Evolutionary conservation across 2,329 filamentous ascomycete species (phyloP).

Genomic region (Colletotrichum spinosum): DNA sequence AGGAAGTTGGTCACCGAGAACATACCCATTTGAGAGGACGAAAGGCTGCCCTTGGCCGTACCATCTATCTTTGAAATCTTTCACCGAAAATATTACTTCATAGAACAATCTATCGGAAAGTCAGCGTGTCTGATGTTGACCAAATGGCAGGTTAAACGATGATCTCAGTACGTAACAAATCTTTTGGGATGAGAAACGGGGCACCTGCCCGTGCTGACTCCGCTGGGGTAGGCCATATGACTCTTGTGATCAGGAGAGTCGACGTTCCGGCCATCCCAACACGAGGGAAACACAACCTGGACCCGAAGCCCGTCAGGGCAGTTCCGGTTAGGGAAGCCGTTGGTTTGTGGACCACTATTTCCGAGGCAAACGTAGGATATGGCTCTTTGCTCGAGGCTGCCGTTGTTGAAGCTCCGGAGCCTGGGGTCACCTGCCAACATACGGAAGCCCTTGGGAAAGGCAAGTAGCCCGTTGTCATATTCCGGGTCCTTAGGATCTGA

Average conservation of each 20-base stretch:
- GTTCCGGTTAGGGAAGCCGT: constrained; percentile 64
- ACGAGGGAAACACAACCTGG: constrained; percentile 69
- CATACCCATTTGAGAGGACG: constrained; percentile 71
- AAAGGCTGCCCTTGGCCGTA: constrained; percentile 69
- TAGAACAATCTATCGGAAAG: constrained; percentile 55
- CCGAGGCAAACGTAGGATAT: constrained; percentile 68
- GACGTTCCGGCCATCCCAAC: constrained; percentile 71
- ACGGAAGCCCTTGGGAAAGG: constrained; percentile 72
- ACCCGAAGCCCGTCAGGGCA: constrained; percentile 64
- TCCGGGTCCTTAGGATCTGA: constrained; percentile 50
- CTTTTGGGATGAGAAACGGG: constrained; percentile 64
- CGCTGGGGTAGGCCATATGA: constrained; percentile 65
- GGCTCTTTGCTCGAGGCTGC: constrained; percentile 59
- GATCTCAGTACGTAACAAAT: constrained; percentile 56
- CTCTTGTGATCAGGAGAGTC: constrained; percentile 66
- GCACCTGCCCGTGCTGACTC: constrained; percentile 60
- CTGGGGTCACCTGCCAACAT: constrained; percentile 73
- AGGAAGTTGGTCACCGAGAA: background rate
- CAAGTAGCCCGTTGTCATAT: constrained; percentile 60
- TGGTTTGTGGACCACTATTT: constrained; percentile 56
- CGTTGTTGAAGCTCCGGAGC: constrained; percentile 54
- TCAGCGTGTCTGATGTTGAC: background rate
- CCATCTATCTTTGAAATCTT: constrained; percentile 63
- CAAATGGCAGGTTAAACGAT: background rate
- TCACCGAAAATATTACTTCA: constrained; percentile 71